Evolutionary conservation across 768 basidiomycete species (phyloP).

Genomic region (Boletus bicolor): DNA sequence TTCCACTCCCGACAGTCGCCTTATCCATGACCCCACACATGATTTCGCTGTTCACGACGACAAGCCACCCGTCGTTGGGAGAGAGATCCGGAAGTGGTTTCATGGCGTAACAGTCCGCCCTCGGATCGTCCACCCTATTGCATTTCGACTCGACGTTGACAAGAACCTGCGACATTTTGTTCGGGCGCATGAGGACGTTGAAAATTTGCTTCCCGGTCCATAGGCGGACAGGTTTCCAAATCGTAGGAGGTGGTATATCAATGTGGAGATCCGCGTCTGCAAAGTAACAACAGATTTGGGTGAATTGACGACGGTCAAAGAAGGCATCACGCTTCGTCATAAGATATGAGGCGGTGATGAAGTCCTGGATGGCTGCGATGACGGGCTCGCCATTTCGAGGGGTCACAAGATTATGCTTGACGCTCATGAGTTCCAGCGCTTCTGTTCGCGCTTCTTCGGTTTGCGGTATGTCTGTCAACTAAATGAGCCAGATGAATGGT

Average conservation of each 20-base stretch:
- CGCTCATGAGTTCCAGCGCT: slow-evolving; percentile 94
- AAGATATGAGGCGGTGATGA: slow-evolving; percentile 97
- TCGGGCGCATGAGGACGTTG: slow-evolving; percentile 94
- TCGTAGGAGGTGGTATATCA: slow-evolving; percentile 92
- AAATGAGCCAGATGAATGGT: slow-evolving; percentile 1
- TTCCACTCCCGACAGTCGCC: slow-evolving; percentile 94
- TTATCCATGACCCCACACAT: slow-evolving; percentile 99
- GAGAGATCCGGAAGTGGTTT: slow-evolving; percentile 77
- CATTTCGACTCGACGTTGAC: slow-evolving; percentile 98
- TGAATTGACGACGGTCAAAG: slow-evolving; percentile 91
- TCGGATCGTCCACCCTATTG: slow-evolving; percentile 80
- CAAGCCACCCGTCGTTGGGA: slow-evolving; percentile 97
- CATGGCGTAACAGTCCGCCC: slow-evolving; percentile 59
- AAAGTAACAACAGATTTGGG: slow-evolving; percentile 94
- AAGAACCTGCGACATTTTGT: slow-evolving; percentile 72
- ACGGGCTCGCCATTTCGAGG: slow-evolving; percentile 98
- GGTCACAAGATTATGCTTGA: slow-evolving; percentile 95
- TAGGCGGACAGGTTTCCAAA: slow-evolving; percentile 86
- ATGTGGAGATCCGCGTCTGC: slow-evolving; percentile 89
- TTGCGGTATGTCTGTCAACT: slow-evolving; percentile 83
- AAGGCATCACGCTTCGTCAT: slow-evolving; percentile 91
- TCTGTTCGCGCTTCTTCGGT: slow-evolving; percentile 98
- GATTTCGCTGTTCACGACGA: slow-evolving; percentile 95
- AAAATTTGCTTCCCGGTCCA: slow-evolving; percentile 99
- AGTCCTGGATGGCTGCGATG: slow-evolving; percentile 99